Conservation (phyloP, 345 rosid species). For the Populus alba region DNA sequence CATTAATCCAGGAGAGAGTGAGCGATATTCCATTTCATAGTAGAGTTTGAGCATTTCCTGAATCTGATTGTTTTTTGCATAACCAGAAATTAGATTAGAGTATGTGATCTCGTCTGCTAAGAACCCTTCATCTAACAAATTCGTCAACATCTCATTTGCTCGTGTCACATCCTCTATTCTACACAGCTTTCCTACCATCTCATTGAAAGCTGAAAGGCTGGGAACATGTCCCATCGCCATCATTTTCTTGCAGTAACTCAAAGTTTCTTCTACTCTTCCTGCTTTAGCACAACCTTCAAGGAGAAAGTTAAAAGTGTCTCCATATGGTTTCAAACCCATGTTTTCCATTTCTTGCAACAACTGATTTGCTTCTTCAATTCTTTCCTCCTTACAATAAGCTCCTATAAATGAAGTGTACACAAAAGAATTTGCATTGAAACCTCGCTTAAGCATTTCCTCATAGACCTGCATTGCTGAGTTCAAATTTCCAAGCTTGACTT, state of each 20-base stretch:
- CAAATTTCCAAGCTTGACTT: slow-evolving; percentile 42
- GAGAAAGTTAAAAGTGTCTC: slow-evolving; percentile 48
- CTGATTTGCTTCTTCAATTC: slow-evolving; percentile 44
- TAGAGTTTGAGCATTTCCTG: slow-evolving; percentile 64
- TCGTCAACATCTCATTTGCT: slow-evolving; percentile 48
- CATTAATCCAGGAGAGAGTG: slow-evolving; percentile 37
- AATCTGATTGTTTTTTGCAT: slow-evolving; percentile 35
- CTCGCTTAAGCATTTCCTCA: slow-evolving; percentile 73
- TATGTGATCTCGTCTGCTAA: slow-evolving; percentile 48
- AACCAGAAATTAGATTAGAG: slow-evolving; percentile 46
- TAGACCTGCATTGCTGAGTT: slow-evolving; percentile 46
- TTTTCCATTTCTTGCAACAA: slow-evolving; percentile 53
- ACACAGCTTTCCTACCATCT: slow-evolving; percentile 44
- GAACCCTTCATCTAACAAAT: slow-evolving; percentile 54
- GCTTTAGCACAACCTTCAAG: slow-evolving; percentile 52
- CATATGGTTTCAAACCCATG: slow-evolving; percentile 51
- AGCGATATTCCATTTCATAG: slow-evolving; percentile 62
- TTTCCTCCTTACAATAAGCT: slow-evolving; percentile 40
- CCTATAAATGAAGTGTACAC: slow-evolving; percentile 52
- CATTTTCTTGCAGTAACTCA: slow-evolving; percentile 49
- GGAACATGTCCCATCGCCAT: slow-evolving; percentile 46
- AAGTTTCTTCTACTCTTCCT: slow-evolving; percentile 44
- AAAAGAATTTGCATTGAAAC: slow-evolving; percentile 54
- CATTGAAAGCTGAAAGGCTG: slow-evolving; percentile 45
- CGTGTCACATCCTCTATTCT: slow-evolving; percentile 36